Evolutionary conservation across 352 stramenopile species (phyloP), one percentile per base, ranked within the genome.

Genomic region (Phytophthora nicotianae): DNA sequence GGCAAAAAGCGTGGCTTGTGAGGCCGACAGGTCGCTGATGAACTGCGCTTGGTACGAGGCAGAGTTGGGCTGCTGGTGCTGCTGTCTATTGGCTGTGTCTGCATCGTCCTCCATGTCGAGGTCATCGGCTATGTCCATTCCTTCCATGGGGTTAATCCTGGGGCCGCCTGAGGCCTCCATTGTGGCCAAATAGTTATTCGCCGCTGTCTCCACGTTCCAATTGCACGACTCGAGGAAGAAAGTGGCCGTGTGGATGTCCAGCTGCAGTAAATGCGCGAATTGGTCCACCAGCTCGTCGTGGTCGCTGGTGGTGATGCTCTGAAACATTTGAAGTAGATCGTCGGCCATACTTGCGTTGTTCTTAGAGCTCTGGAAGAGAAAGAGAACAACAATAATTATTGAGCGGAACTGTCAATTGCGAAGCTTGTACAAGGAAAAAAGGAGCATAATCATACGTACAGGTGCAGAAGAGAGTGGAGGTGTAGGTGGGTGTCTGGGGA

Each of bases 181-280:
- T 8, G 84, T 90, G 20, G 65, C 70, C 27, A 95, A 62, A 56
- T 93, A 95, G 56, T 88, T 93, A 57, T 95, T 95, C 7, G 72
- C 85, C 10, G 87, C 87, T 40, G 81, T 88, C 57, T 95, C 84
- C 21, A 95, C 85, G 71, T 95, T 95, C 87, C 87, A 95, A 72
- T 93, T 95, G 52, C 77, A 90, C 59, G 84, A 93, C 55, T 95
- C 87, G 52, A 95, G 79, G 62, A 93, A 95, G 65, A 95, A 95
- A 46, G 69, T 80, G 41, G 84, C 86, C 37, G 83, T 93, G 38
- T 75, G 58, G 14, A 74, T 65, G 60, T 93, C 83, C 47, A 90
- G 61, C 59, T 92, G 68, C 64, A 95, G 58, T 29, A 95, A 60
- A 50, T 87, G 74, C 19, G 83, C 81, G 65, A 95, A 95, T 57